Evolutionary conservation across 2,329 filamentous ascomycete genomes (phyloP).

Genomic region (Chaetothyriales sp.): DNA sequence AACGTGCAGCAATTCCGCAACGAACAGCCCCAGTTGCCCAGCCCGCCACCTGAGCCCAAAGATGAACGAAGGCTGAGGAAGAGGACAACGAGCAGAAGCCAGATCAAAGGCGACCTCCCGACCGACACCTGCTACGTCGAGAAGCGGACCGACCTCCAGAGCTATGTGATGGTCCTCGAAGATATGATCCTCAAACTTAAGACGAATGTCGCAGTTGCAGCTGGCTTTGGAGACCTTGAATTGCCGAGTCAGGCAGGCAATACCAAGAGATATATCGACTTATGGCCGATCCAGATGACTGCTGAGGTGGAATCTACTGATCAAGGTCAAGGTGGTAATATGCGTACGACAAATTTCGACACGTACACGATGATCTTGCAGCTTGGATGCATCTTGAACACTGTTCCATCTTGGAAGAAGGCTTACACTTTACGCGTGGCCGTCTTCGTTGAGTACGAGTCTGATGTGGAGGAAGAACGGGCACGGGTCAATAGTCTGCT

Average conservation of each 20-base stretch:
- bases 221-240: slow-evolving; percentile 63
- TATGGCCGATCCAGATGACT: slow-evolving; percentile 92
- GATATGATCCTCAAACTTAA: slow-evolving; percentile 63
- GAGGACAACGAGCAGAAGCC: slow-evolving; percentile 10
- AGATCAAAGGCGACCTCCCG: slow-evolving; percentile 44
- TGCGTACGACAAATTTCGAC: slow-evolving; percentile 79
- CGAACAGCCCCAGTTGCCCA: slow-evolving; percentile 44
- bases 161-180: slow-evolving; percentile 69
- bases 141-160: slow-evolving; percentile 51
- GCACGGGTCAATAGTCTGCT: slow-evolving; percentile 57
- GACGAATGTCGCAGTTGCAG: slow-evolving; percentile 72
- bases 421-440: slow-evolving; percentile 59
- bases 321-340: slow-evolving; percentile 44
- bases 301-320: slow-evolving; percentile 50
- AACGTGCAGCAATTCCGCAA: slow-evolving; percentile 62
- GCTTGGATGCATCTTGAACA: slow-evolving; percentile 68
- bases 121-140: slow-evolving; percentile 57
- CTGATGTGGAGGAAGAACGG: slow-evolving; percentile 64
- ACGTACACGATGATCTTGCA: slow-evolving; percentile 81
- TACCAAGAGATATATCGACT: slow-evolving; percentile 63
- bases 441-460: slow-evolving; percentile 81
- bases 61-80: slow-evolving; percentile 3
- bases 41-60: slow-evolving; percentile 23
- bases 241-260: slow-evolving; percentile 48
- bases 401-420: slow-evolving; percentile 65